Percentiles rank a stretch among this genome's conserved stretches.
Evolutionary conservation across 352 stramenopile genomes (phyloP).

Genomic region (Plasmopara halstedii): DNA sequence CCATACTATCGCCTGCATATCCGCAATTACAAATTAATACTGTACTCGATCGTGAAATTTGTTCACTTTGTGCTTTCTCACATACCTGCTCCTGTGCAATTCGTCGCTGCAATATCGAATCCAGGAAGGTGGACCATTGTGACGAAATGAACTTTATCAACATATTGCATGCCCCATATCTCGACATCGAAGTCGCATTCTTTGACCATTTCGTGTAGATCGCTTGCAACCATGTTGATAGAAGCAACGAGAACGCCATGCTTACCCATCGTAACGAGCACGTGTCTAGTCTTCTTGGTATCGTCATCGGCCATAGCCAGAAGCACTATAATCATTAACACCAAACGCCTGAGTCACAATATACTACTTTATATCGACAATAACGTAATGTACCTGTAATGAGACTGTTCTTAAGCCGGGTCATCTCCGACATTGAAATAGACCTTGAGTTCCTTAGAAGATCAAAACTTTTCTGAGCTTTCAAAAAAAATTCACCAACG

Average conservation of each 20-base stretch:
- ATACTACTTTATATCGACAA: background rate
- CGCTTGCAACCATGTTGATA: constrained; percentile 36
- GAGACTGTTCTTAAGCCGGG: constrained; percentile 54
- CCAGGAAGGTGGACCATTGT: constrained; percentile 64
- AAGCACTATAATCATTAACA: constrained; percentile 27
- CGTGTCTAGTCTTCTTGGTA: constrained; percentile 40
- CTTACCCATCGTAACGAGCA: constrained; percentile 75
- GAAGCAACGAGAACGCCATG: constrained; percentile 65
- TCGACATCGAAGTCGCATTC: constrained; percentile 33
- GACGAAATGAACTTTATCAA: constrained; percentile 35
- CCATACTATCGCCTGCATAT: constrained; percentile 58
- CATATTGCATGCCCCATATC: constrained; percentile 46
- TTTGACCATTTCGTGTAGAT: constrained; percentile 21
- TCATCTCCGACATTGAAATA: constrained; percentile 36
- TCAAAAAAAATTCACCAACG: constrained; percentile 10
- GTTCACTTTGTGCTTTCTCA: background rate
- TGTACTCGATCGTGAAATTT: constrained; percentile 1
- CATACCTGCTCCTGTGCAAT: constrained; percentile 70
- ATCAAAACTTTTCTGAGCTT: constrained; percentile 39
- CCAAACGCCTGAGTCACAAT: background rate
- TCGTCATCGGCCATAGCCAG: constrained; percentile 54
- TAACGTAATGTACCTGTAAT: constrained; percentile 36
- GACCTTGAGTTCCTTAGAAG: constrained; percentile 39
- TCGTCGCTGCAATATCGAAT: constrained; percentile 40
- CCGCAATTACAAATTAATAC: background rate